Percentiles rank a stretch among this genome's conserved stretches.
These are phyloP conservation scores for Lentinula boryana DNA, from an alignment of 768 basidiomycete genomes.

Conservation along the genomic window DNA sequence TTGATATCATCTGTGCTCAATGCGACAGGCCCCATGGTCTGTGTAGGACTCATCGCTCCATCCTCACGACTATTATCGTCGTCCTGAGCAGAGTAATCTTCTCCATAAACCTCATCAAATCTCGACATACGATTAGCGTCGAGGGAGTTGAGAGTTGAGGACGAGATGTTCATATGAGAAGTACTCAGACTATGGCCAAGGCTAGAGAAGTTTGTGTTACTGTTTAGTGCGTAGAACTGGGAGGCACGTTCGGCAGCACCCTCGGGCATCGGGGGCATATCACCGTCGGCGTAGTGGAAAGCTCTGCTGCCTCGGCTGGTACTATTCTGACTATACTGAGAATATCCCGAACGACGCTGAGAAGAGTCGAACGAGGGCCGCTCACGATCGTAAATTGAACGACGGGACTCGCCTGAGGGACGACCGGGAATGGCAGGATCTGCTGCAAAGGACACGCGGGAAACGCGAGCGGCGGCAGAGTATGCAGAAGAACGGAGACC, in stretches of 20 bases:
- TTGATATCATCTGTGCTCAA: slow-evolving; percentile 16
- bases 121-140: neutral
- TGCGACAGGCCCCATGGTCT: slow-evolving; percentile 12
- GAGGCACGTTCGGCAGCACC: slow-evolving; percentile 3
- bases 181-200: neutral
- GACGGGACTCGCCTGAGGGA: slow-evolving; percentile 31
- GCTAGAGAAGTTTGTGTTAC: neutral
- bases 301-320: slow-evolving; percentile 18
- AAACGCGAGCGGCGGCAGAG: slow-evolving; percentile 30
- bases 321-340: slow-evolving; percentile 30
- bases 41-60: slow-evolving; percentile 13
- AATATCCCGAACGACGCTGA: neutral
- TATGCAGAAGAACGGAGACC: slow-evolving; percentile 25
- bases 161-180: neutral
- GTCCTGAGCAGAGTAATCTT: neutral
- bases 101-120: slow-evolving; percentile 7
- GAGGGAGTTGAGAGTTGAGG: neutral
- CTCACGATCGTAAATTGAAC: slow-evolving; percentile 20
- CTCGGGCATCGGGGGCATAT: slow-evolving; percentile 8
- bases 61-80: neutral
- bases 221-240: neutral
- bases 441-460: slow-evolving; percentile 67
- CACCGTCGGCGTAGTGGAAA: slow-evolving; percentile 4
- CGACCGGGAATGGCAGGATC: slow-evolving; percentile 37
- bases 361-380: slow-evolving; percentile 6